A percentile compares a stretch with the other conserved stretches of the same genome.
Evolutionary conservation across 2,329 filamentous ascomycete genomes (phyloP).

Genomic region (Cladosporium sp.): DNA sequence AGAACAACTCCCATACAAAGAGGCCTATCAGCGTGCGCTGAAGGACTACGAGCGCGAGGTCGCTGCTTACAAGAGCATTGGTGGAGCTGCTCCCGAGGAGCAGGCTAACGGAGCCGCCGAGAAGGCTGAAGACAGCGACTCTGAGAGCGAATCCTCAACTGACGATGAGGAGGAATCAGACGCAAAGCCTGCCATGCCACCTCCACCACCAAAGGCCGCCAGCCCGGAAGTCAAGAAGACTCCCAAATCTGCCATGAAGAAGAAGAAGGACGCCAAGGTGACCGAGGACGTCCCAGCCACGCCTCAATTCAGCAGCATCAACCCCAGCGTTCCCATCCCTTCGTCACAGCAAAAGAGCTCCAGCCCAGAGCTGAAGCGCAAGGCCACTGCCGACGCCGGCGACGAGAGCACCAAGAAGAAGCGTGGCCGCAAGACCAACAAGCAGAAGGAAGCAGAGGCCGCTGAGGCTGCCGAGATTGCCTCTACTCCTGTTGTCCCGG

Average conservation of each 20-base stretch:
- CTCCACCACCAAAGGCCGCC: slow-evolving; percentile 27
- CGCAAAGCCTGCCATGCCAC: slow-evolving; percentile 31
- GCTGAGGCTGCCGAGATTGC: slow-evolving; percentile 13
- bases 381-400: slow-evolving; percentile 19
- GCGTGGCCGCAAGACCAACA: slow-evolving; percentile 27
- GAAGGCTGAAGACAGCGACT: slow-evolving; percentile 16
- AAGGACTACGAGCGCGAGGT: slow-evolving; percentile 54
- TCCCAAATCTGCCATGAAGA: slow-evolving; percentile 33
- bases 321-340: slow-evolving; percentile 17
- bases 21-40: slow-evolving; percentile 55
- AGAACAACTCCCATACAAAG: slow-evolving; percentile 67
- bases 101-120: slow-evolving; percentile 32
- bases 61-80: slow-evolving; percentile 51
- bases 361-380: slow-evolving; percentile 27
- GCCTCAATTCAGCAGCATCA: slow-evolving; percentile 21
- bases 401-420: slow-evolving; percentile 30
- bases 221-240: slow-evolving; percentile 21
- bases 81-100: slow-evolving; percentile 36
- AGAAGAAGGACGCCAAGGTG: slow-evolving; percentile 24
- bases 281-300: slow-evolving; percentile 18
- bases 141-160: slow-evolving; percentile 9
- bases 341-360: slow-evolving; percentile 19
- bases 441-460: slow-evolving; percentile 25
- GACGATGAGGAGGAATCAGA: slow-evolving; percentile 30
- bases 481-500: slow-evolving; percentile 11